Conservation (phyloP, 352 stramenopile species). For the Globisporangium emineosum region DNA sequence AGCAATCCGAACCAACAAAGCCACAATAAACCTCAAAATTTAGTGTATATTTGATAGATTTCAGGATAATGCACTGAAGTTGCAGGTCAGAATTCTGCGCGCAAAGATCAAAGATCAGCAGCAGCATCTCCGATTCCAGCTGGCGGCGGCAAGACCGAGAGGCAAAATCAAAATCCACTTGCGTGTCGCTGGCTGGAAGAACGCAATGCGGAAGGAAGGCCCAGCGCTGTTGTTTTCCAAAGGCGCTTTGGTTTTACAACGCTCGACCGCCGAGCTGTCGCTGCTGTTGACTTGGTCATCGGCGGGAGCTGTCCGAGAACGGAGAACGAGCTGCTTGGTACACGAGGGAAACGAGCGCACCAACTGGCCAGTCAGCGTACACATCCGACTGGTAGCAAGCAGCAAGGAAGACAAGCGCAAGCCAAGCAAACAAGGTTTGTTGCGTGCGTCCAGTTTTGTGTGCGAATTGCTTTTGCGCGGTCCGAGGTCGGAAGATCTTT, state of each 20-base stretch:
- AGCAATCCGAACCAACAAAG: no score
- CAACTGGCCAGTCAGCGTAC: no score
- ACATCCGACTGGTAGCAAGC: neutral
- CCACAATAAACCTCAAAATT: no score
- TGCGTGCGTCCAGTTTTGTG: neutral
- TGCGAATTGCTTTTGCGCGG: neutral
- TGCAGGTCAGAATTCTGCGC: no score
- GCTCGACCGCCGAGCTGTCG: no score
- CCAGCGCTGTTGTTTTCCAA: neutral
- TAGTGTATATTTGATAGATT: no score
- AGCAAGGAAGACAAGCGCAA: neutral
- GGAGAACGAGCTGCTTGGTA: neutral
- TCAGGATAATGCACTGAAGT: no score
- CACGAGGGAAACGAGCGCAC: no score
- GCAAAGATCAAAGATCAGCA: no score
- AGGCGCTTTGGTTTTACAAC: neutral
- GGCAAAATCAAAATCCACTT: neutral
- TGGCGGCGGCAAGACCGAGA: neutral
- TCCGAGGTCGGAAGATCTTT: slow-evolving; percentile 3
- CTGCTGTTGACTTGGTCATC: neutral
- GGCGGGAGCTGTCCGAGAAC: neutral
- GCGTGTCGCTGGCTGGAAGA: neutral
- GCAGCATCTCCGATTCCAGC: no score
- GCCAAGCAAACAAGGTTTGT: neutral
- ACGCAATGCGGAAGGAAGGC: neutral